Conservation (phyloP, 352 stramenopile species). For the Pythium pectinolyticum region DNA sequence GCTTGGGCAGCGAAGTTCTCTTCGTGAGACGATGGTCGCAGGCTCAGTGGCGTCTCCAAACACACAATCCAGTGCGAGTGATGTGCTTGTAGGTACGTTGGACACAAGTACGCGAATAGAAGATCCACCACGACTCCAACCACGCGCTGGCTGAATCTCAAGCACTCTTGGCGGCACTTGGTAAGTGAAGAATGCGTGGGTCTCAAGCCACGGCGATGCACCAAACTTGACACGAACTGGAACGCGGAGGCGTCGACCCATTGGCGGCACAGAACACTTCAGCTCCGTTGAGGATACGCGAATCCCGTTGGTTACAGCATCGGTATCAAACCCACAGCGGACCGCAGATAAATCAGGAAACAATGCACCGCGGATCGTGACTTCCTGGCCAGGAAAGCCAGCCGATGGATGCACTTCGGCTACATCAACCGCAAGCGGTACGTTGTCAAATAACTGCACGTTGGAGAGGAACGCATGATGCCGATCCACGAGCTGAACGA, state of each 20-base stretch:
- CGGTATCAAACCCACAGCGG: slow-evolving; percentile 9
- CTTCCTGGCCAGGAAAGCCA: slow-evolving; percentile 2
- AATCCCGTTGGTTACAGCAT: neutral
- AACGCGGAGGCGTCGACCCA: neutral
- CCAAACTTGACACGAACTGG: slow-evolving; percentile 17
- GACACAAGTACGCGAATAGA: slow-evolving; percentile 11
- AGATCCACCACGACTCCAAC: slow-evolving; percentile 17
- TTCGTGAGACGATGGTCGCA: slow-evolving; percentile 9
- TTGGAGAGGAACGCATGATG: neutral
- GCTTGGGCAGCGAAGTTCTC: slow-evolving; percentile 12
- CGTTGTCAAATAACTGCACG: slow-evolving; percentile 6
- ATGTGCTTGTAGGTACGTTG: neutral
- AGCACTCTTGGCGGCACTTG: slow-evolving; percentile 12
- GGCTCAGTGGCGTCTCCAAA: slow-evolving; percentile 18
- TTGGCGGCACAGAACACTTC: slow-evolving; percentile 19
- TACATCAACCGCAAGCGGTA: neutral
- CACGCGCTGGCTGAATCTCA: slow-evolving; percentile 9
- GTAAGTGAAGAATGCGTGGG: slow-evolving; percentile 14
- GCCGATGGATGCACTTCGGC: neutral
- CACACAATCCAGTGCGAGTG: slow-evolving; percentile 17
- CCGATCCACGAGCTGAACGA: neutral
- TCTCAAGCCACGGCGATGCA: slow-evolving; percentile 21
- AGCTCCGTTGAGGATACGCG: slow-evolving; percentile 9
- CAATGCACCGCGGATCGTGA: neutral
- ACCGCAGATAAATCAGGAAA: slow-evolving; percentile 6